phyloP scores from a whole-genome alignment of 169 alveolate species.

The Eimeria praecox region DNA sequence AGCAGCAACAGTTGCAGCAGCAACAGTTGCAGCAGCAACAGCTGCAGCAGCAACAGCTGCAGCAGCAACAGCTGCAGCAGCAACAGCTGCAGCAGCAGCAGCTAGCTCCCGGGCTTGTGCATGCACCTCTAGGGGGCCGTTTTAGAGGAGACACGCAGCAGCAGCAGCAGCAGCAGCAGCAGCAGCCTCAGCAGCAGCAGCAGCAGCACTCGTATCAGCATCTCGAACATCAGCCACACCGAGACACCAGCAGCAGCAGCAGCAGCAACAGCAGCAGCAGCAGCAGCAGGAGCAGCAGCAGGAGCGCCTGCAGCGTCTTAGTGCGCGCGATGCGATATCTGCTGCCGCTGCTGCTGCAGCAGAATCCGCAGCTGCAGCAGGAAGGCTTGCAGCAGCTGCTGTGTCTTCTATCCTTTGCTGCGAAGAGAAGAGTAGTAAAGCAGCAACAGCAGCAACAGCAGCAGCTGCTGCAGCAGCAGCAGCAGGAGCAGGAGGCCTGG shows the following conservation, averaged over 20 bases:
- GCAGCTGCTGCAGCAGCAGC: slow-evolving; percentile 66
- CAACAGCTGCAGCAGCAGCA: neutral
- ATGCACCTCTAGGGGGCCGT: neutral
- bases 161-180: slow-evolving; percentile 17
- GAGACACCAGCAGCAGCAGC: slow-evolving; percentile 17
- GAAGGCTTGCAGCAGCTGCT: slow-evolving; percentile 68
- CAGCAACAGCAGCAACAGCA: slow-evolving; percentile 34
- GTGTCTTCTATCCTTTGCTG: neutral
- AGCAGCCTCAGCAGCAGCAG: neutral
- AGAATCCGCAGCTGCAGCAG: slow-evolving; percentile 22
- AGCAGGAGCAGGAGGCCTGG: slow-evolving; percentile 44
- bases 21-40: neutral
- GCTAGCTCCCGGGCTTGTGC: neutral
- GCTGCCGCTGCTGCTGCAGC: slow-evolving; percentile 70
- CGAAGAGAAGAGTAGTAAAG: neutral
- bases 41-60: neutral
- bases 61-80: neutral
- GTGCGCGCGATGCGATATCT: neutral
- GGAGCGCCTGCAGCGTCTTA: slow-evolving; percentile 30
- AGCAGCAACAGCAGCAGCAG: slow-evolving; percentile 8
- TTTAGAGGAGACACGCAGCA: neutral
- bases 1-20: neutral
- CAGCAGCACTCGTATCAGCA: neutral
- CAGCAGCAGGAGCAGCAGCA: neutral
- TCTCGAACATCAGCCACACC: neutral